phyloP scores from a whole-genome alignment of 192 early-diverging fungal species.

The Coemansia sp. region DNA sequence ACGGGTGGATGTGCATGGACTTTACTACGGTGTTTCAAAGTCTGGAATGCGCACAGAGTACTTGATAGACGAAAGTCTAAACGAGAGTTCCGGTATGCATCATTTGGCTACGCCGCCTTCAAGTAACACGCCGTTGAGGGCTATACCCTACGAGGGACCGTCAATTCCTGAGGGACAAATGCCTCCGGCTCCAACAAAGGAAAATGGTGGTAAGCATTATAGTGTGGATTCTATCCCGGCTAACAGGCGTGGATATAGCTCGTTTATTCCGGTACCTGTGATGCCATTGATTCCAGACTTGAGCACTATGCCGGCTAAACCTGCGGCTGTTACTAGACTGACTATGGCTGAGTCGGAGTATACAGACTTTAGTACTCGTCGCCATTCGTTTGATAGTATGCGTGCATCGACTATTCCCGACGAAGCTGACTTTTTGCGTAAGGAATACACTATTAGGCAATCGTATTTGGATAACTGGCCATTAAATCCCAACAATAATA shows the following conservation, averaged over 20 bases:
- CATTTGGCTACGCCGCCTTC: conserved; percentile 3
- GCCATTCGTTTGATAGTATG: conserved; percentile 29
- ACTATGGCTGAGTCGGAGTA: conserved; percentile 11
- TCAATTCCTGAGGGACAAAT: neutral
- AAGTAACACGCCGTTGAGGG: neutral
- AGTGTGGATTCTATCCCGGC: conserved; percentile 2
- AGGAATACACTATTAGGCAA: conserved; percentile 22
- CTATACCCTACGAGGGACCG: neutral
- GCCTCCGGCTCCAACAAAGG: too few species aligned
- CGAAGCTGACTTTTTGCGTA: conserved; percentile 41
- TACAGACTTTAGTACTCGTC: conserved; percentile 6
- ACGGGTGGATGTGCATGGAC: conserved; percentile 23
- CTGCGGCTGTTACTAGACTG: too few species aligned
- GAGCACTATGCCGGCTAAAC: neutral
- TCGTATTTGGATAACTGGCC: conserved; percentile 43
- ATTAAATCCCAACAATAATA: conserved; percentile 15
- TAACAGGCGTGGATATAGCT: conserved; percentile 25
- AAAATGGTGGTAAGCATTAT: neutral
- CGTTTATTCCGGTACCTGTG: conserved; percentile 40
- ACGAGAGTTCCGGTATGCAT: conserved; percentile 3
- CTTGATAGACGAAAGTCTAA: neutral
- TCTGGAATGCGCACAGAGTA: conserved; percentile 17
- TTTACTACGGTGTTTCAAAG: conserved; percentile 29
- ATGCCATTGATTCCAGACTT: too few species aligned
- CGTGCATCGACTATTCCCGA: conserved; percentile 34